Base-by-base conservation (phyloP, 1,139 yeast genomes). In the Taiozyma sp. region DNA sequence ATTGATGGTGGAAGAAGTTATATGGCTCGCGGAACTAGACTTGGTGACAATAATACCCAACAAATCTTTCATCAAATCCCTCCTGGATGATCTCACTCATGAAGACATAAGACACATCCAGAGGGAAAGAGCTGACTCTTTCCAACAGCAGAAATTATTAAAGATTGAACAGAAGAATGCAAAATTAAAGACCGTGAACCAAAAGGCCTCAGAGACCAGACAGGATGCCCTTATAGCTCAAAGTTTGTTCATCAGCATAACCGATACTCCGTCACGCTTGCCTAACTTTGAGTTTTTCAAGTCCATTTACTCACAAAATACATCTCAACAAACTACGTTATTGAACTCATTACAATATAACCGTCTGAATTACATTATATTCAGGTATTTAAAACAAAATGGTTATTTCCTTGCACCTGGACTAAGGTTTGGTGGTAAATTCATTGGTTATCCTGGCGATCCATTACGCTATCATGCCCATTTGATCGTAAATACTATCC, bases 391-490 rank as follows among this genome's bases (percentile, higher is more conserved):
- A 45, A 80, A 77, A 53, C 56, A 62, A 1, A 61, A 64, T 21
- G 80, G 78, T 0, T 84, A 76, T 63, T 86, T 64, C 59, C 57
- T 90, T 24, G 75, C 90, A 37, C 97, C 98, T 0, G 99, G 98
- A 0, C 72, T 90, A 43, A 76, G 96, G 53, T 93, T 91, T 65
- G 99, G 99, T 1, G 95, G 96, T 4, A 83, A 83, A 52, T 89
- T 82, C 61, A 79, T 93, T 48, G 90, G 93, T 2, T 93, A 93
- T 60, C 98, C 98, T 0, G 98, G 97, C 0, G 99, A 93, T 64
- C 96, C 98, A 3, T 70, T 93, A 52, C 69, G 95, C 47, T 93
- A 81, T 62, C 99, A 93, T 67, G 87, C 97, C 2, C 97, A 91
- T 66, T 76, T 84, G 54, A 83, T 88, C 8, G 87, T 88, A 2